Base-by-base conservation (phyloP, 345 rosid genomes). In the Eutrema heterophyllum region DNA sequence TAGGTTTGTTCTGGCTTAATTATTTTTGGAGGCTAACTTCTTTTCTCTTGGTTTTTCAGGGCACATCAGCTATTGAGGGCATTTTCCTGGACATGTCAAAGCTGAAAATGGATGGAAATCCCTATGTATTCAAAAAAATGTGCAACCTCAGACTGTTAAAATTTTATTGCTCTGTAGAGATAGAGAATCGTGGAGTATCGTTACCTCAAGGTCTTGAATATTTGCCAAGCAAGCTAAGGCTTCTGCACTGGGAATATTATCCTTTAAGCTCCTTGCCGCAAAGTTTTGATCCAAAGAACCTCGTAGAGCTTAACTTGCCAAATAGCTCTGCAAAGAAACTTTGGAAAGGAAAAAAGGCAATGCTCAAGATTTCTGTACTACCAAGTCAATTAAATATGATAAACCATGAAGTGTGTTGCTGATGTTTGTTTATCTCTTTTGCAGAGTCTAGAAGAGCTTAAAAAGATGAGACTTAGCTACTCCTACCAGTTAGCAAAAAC, bases 301-400 rank as follows among this genome's bases (percentile, higher is more conserved):
- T 83, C 12, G 63, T 78, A 9, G 77, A 54, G 64, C 75, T 81
- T 29, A 18, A 64, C 59, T 24, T 80, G 48, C 13, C 65, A 11
- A 16, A 6, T 14, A 72, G 82, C 32, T 12, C 26, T 4, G 40
- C 38, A 35, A 7, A 50, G 33, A 56, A 50, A 52, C 79, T 78
- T n/a, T 75, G 84, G 86, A 61, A 64, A 51, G 81, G 69, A 24
- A 48, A 29, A 8, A 61, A 13, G 68, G 84, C 6, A 75, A 55
- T 4, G 6, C 30, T 38, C 26, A 63, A 8, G 12, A 68, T 43
- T 45, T 5, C 0, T 60, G 4, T 16, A 54, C 4, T 10, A 53
- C 13, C 41, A 61, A 7, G 30, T 64, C 30, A 32, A 0, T 54
- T 0, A 15, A 71, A 50, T 49, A 59, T 71, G 10, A 7, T 29